Conservation (phyloP, 805 yeast genomes). For the Candida railenensis region DNA sequence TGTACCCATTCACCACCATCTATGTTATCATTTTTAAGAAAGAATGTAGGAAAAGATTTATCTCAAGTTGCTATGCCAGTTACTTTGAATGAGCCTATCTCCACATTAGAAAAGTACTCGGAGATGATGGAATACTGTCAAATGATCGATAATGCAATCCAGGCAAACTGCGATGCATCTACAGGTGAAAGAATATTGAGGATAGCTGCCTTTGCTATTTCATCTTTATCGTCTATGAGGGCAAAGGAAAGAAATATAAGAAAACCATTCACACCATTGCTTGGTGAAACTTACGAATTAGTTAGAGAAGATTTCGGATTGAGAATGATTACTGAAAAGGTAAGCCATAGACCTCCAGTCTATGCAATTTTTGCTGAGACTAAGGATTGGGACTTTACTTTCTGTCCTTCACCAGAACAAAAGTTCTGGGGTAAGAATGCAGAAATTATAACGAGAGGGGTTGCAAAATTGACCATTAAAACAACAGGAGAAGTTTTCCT, state of each 20-base stretch:
- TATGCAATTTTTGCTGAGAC: constrained; percentile 81
- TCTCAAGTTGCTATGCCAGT: constrained; percentile 91
- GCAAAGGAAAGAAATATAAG: constrained; percentile 73
- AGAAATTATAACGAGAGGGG: constrained; percentile 78
- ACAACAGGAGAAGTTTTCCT: constrained; percentile 68
- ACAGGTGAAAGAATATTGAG: constrained; percentile 61
- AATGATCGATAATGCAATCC: constrained; percentile 62
- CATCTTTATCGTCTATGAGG: constrained; percentile 68
- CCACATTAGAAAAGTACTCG: constrained; percentile 74
- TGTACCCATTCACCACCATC: constrained; percentile 77
- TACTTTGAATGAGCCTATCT: constrained; percentile 86
- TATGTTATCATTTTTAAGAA: constrained; percentile 72
- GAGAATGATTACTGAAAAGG: constrained; percentile 80
- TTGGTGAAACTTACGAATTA: constrained; percentile 91
- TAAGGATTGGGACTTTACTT: constrained; percentile 64
- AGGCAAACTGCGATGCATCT: constrained; percentile 37
- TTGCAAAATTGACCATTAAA: constrained; percentile 54
- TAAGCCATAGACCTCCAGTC: constrained; percentile 81
- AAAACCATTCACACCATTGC: constrained; percentile 91
- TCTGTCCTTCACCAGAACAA: constrained; percentile 72
- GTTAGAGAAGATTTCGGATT: constrained; percentile 81
- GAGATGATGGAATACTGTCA: constrained; percentile 78
- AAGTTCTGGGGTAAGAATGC: constrained; percentile 95
- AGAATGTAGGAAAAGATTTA: constrained; percentile 90
- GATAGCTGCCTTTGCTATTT: constrained; percentile 80